These are phyloP conservation scores for Poa annua DNA, from an alignment of 176 grass and related monocot genomes.

Conservation along the genomic window DNA sequence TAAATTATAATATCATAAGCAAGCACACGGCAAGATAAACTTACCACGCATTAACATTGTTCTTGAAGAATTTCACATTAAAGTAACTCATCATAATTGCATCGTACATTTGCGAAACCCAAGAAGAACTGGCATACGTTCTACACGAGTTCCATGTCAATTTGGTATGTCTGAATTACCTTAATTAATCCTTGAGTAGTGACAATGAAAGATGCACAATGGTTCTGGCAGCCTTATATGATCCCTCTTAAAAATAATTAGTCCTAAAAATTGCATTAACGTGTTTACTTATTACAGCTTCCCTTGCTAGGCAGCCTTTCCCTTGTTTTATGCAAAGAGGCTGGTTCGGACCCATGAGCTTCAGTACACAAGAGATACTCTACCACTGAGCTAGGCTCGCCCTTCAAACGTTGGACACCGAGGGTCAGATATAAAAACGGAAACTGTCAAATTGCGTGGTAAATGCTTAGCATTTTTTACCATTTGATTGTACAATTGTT, in stretches of 20 bases:
- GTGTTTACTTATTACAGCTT: no score
- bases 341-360: neutral
- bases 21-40: conserved; percentile 14
- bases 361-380: no score
- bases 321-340: neutral
- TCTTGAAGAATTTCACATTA: conserved; percentile 75
- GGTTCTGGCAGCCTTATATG: no score
- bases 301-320: neutral
- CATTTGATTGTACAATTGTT: neutral
- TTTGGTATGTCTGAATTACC: no score
- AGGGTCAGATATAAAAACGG: no score
- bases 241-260: no score
- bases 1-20: conserved; percentile 23
- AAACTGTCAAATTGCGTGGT: neutral
- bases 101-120: conserved; percentile 94
- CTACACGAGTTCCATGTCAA: no score
- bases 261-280: no score
- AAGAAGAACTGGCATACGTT: conserved; percentile 88
- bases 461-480: neutral
- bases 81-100: conserved; percentile 88
- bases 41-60: conserved; percentile 74
- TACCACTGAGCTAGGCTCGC: no score
- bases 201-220: no score
- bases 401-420: no score
- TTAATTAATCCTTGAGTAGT: no score